These are phyloP conservation scores for Wakefieldia striispora DNA, from an alignment of 768 basidiomycete genomes.

Conservation along the genomic window DNA sequence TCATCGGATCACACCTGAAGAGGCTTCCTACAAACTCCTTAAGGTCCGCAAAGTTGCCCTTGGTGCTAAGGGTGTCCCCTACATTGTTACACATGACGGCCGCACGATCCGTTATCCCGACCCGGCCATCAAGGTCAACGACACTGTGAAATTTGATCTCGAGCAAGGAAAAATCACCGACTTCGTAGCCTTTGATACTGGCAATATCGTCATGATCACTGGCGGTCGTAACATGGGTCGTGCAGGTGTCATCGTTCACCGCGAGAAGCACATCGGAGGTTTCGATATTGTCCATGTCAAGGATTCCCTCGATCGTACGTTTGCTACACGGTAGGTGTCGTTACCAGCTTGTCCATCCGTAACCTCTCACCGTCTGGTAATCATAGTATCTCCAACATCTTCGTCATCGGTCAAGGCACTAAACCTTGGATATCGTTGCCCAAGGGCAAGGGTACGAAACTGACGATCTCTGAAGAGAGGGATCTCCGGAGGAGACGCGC, in stretches of 20 bases:
- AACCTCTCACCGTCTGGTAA: not conserved
- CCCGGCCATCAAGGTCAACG: conserved; percentile 92
- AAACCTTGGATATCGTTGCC: conserved; percentile 98
- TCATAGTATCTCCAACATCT: conserved; percentile 89
- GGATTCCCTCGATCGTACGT: conserved; percentile 92
- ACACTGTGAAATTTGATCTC: conserved; percentile 96
- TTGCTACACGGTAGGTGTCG: conserved; percentile 86
- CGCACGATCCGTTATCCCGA: conserved; percentile 99
- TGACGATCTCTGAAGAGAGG: conserved; percentile 95
- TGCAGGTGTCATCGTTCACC: conserved; percentile 92
- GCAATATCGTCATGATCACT: conserved; percentile 96
- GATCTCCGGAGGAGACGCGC: conserved; percentile 86
- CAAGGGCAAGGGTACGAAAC: conserved; percentile 96
- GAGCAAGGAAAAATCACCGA: conserved; percentile 92
- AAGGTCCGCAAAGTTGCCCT: conserved; percentile 91
- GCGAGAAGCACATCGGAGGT: conserved; percentile 96
- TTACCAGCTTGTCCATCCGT: not conserved
- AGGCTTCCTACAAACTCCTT: conserved; percentile 94
- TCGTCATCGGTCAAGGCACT: conserved; percentile 92
- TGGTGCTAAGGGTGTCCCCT: conserved; percentile 91
- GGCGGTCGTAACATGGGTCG: conserved; percentile 99
- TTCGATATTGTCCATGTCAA: conserved; percentile 99
- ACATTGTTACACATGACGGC: conserved; percentile 98
- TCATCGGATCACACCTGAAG: conserved; percentile 98
- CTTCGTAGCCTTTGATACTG: conserved; percentile 94